Evolutionary conservation across 768 basidiomycete species (phyloP).

Genomic region (Termitomyces heimii): DNA sequence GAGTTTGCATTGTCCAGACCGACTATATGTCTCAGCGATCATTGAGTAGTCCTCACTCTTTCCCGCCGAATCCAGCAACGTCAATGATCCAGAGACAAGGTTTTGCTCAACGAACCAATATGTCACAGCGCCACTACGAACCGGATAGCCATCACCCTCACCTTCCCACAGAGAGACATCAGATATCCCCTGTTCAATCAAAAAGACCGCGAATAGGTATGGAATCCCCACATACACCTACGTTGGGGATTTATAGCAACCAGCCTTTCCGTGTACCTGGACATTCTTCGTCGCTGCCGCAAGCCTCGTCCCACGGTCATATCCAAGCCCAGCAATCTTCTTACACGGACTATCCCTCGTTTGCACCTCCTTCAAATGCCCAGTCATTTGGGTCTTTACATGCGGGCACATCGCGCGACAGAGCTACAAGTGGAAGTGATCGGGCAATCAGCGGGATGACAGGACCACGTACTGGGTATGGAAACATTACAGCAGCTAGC

Average conservation of each 20-base stretch:
- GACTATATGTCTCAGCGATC: slow-evolving; percentile 3
- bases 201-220: slow-evolving; percentile 4
- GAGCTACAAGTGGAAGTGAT: neutral
- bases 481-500: neutral
- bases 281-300: neutral
- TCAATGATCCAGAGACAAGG: slow-evolving; percentile 3
- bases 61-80: slow-evolving; percentile 4
- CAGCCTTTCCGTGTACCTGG: neutral
- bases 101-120: neutral
- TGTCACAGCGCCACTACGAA: slow-evolving; percentile 4
- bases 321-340: neutral
- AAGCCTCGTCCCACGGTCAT: neutral
- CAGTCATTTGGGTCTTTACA: neutral
- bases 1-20: neutral
- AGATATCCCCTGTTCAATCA: neutral
- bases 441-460: neutral
- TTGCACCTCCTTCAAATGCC: neutral
- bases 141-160: neutral
- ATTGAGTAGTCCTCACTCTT: slow-evolving; percentile 2
- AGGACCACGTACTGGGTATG: neutral
- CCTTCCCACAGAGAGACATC: neutral
- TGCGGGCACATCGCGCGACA: neutral
- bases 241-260: neutral
- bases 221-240: slow-evolving; percentile 1
- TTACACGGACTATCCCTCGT: slow-evolving; percentile 2